phyloP scores from a whole-genome alignment of 2,329 filamentous ascomycete genomes.

The Botrytis hyacinthi region DNA sequence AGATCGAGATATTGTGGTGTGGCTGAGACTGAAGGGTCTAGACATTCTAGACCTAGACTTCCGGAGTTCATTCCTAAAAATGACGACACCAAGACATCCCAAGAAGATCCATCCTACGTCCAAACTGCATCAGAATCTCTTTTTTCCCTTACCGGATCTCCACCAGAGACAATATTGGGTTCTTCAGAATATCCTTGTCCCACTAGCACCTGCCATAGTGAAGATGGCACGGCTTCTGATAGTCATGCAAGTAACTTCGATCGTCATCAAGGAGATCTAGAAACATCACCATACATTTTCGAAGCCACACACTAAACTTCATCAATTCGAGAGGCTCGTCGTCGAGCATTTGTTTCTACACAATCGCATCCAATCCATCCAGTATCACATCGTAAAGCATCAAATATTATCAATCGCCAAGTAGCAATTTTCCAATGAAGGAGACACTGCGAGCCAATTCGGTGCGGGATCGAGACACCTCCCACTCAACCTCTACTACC shows the following conservation, averaged over 20 bases:
- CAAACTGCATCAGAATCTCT: neutral
- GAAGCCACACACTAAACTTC: neutral
- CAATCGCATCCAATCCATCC: neutral
- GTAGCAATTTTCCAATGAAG: neutral
- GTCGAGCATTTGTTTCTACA: neutral
- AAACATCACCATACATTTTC: neutral
- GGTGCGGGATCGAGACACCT: neutral
- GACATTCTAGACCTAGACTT: slow-evolving; percentile 10
- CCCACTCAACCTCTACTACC: neutral
- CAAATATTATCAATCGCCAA: neutral
- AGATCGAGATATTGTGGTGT: slow-evolving; percentile 23
- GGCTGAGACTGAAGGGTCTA: slow-evolving; percentile 8
- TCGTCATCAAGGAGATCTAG: neutral
- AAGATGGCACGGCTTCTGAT: neutral
- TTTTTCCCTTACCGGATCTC: neutral
- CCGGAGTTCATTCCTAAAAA: neutral
- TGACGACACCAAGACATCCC: neutral
- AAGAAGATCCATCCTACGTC: neutral
- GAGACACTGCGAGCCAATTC: neutral
- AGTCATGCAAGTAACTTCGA: neutral
- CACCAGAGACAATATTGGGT: neutral
- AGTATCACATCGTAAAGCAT: neutral
- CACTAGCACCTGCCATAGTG: neutral
- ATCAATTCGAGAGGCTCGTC: neutral
- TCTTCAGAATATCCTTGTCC: neutral